These are phyloP conservation scores for Fusarium sp. DNA, from an alignment of 2,329 filamentous ascomycete species.

Conservation along the genomic window DNA sequence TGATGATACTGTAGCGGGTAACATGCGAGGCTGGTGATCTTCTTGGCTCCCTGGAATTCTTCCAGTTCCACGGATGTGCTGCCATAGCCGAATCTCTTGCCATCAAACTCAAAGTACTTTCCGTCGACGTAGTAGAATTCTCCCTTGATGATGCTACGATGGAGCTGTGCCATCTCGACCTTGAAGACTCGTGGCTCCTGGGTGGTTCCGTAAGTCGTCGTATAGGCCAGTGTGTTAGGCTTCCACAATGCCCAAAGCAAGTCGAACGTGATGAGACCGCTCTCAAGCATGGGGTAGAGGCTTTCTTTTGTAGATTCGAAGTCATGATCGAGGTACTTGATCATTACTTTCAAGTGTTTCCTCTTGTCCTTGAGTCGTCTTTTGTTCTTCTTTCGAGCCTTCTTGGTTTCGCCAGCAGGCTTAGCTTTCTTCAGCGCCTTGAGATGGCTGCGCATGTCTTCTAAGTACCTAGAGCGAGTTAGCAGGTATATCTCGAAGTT, in stretches of 20 bases:
- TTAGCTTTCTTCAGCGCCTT: slow-evolving; percentile 72
- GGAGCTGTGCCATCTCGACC: slow-evolving; percentile 79
- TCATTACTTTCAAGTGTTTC: slow-evolving; percentile 75
- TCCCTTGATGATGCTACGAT: slow-evolving; percentile 74
- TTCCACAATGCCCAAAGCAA: slow-evolving; percentile 91
- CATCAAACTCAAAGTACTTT: slow-evolving; percentile 87
- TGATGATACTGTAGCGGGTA: slow-evolving; percentile 86
- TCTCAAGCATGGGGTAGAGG: slow-evolving; percentile 81
- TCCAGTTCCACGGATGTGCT: slow-evolving; percentile 75
- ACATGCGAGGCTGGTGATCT: slow-evolving; percentile 80
- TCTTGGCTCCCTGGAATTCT: slow-evolving; percentile 82
- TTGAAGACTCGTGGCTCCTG: slow-evolving; percentile 87
- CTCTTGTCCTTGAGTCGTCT: slow-evolving; percentile 69
- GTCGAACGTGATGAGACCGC: slow-evolving; percentile 88
- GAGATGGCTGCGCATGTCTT: slow-evolving; percentile 74
- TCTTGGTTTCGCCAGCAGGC: slow-evolving; percentile 59
- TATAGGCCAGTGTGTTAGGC: slow-evolving; percentile 82
- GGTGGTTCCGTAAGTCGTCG: slow-evolving; percentile 78
- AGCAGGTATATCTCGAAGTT: not conserved
- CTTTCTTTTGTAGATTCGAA: slow-evolving; percentile 81
- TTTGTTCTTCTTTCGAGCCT: slow-evolving; percentile 70
- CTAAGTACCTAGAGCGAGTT: slow-evolving; percentile 72
- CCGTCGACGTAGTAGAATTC: slow-evolving; percentile 82
- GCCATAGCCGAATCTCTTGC: slow-evolving; percentile 84
- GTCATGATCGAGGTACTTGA: slow-evolving; percentile 84